Base-by-base conservation (phyloP, 2,329 filamentous ascomycete species). In the Lasiodiplodia sp. region DNA sequence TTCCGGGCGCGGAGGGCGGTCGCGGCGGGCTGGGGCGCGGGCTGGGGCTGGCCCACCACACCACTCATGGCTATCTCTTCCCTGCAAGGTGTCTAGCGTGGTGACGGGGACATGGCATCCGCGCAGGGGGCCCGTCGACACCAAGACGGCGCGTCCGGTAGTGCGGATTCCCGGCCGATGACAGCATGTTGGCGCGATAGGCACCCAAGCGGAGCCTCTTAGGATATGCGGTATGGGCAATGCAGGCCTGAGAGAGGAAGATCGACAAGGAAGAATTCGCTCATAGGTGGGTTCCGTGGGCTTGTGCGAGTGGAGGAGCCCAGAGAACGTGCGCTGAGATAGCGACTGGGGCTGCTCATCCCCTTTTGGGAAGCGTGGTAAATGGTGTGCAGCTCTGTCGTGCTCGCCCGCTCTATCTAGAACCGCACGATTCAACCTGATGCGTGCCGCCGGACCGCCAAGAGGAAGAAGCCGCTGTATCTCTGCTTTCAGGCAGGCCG, bases 11-110 rank as follows among this genome's bases (percentile, higher is more conserved):
- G 58, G 58, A 63, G 44, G 58, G 58, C 60, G 44, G 60, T 34
- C 31, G 60, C 34, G 60, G 60, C 60, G 28, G 56, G 58, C 58
- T 62, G 57, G 57, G 57, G 57, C 18, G 44, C 34, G 34, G 57
- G 57, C 57, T 63, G 58, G 58, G 58, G 58, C 58, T 63, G 25
- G 58, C 40, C 58, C 58, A 63, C 40, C 58, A 60, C 60, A 64
- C 60, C 47, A 64, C 44, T 23, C 44, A 40, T 51, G 44, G 60
- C 60, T 52, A 63, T 64, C 28, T 38, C 38, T 49, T 64, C 60
- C 60, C 47, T 64, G 60, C 60, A 53, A 47, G 44, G 60, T 64
- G 44, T 34, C 60, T 64, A 49, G 44, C 60, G 31, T 28, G 44
- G 44, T 21, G 44, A 47, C 44, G 44, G 44, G 44, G 44, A 37